phyloP scores from a whole-genome alignment of 108 stramenopile genomes.

The Pseudonitzschia delicatissima region DNA sequence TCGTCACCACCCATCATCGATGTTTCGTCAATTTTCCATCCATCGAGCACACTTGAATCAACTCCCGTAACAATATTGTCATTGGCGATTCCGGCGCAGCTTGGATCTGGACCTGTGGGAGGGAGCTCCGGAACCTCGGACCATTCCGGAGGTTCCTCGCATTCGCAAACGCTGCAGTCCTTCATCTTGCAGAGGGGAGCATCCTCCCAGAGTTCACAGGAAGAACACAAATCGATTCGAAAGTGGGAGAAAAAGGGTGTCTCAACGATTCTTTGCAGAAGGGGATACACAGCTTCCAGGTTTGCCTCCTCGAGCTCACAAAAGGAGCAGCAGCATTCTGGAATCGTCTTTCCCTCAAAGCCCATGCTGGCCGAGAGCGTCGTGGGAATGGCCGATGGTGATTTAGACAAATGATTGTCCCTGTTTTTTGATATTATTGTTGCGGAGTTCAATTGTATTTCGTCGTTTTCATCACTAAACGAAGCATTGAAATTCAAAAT shows the following conservation, averaged over 20 bases:
- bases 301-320: not conserved
- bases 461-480: too few species aligned
- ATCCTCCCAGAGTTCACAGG: conserved; percentile 4
- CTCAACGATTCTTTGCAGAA: not conserved
- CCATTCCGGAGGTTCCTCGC: conserved; percentile 6
- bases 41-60: not conserved
- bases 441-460: too few species aligned
- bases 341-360: not conserved
- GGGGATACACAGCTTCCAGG: not conserved
- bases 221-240: conserved; percentile 3
- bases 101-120: not conserved
- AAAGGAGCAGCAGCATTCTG: conserved; percentile 3
- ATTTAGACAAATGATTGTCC: too few species aligned
- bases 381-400: too few species aligned
- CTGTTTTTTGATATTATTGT: too few species aligned
- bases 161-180: conserved; percentile 10
- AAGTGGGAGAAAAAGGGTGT: conserved; percentile 13
- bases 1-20: not conserved
- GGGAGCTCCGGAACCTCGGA: not conserved
- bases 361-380: not conserved
- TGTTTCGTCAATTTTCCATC: not conserved
- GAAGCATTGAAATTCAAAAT: too few species aligned
- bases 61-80: not conserved
- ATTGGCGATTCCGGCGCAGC: not conserved
- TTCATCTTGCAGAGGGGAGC: not conserved